A percentile compares a stretch with the other conserved stretches of the same genome.
phyloP scores from a whole-genome alignment of 345 rosid species.

The Odontarrhena argentea region DNA sequence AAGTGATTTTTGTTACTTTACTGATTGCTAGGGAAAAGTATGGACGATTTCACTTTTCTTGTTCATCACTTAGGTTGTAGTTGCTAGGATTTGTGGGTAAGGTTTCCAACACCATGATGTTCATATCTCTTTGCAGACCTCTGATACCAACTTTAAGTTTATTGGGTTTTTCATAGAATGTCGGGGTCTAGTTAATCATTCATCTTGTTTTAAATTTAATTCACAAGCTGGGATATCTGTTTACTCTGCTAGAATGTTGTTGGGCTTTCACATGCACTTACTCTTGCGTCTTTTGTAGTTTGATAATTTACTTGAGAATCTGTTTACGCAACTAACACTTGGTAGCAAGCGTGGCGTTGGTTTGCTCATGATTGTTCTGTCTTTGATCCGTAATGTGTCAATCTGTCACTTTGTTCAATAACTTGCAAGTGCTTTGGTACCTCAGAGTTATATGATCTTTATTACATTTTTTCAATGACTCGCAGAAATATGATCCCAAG shows the following conservation, averaged over 20 bases:
- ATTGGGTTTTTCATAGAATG: not conserved
- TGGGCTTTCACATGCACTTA: constrained; percentile 14
- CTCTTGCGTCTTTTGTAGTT: constrained; percentile 3
- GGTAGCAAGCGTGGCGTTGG: not conserved
- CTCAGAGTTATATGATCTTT: not conserved
- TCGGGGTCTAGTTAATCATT: not conserved
- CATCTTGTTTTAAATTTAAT: not conserved
- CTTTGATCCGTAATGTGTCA: not conserved
- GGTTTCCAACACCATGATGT: not conserved
- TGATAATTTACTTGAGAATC: not conserved
- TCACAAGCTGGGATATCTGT: constrained; percentile 6
- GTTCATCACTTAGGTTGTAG: constrained; percentile 7
- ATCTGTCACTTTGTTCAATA: constrained; percentile 6
- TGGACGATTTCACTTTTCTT: not conserved
- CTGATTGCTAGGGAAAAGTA: not conserved
- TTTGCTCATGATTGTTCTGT: constrained; percentile 1
- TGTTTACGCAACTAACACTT: not conserved
- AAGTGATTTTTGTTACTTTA: not conserved
- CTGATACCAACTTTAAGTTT: not conserved
- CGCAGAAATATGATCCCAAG: constrained; percentile 47
- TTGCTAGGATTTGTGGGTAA: constrained; percentile 2
- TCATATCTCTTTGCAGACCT: not conserved
- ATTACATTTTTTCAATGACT: constrained; percentile 1
- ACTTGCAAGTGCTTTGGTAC: not conserved
- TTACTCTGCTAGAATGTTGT: constrained; percentile 2